Percentiles rank a stretch among this genome's conserved stretches.
phyloP scores from a whole-genome alignment of 1,139 yeast genomes.

The Geotrichum candidum region DNA sequence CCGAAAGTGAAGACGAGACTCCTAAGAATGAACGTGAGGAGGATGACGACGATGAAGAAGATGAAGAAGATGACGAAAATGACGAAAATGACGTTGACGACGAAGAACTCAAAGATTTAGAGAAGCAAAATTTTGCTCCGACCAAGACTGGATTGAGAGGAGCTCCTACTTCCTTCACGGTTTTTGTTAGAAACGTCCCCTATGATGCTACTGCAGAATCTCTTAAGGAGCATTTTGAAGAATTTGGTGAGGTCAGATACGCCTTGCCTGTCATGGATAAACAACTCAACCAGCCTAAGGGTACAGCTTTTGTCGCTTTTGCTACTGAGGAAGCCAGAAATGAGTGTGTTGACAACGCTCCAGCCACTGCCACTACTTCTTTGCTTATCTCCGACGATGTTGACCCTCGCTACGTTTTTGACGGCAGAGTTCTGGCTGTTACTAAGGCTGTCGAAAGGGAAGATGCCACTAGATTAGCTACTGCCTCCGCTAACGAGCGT shows the following conservation, averaged over 20 bases:
- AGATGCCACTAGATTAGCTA: constrained; percentile 72
- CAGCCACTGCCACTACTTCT: constrained; percentile 68
- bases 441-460: constrained; percentile 82
- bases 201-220: constrained; percentile 86
- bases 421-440: constrained; percentile 82
- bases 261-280: constrained; percentile 91
- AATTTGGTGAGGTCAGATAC: constrained; percentile 83
- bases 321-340: constrained; percentile 53
- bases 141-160: constrained; percentile 5
- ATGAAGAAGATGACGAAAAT: constrained; percentile 28
- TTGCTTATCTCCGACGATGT: constrained; percentile 88
- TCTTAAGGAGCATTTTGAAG: constrained; percentile 66
- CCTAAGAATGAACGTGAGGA: background rate
- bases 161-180: constrained; percentile 30
- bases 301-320: constrained; percentile 94
- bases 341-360: constrained; percentile 72
- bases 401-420: constrained; percentile 79
- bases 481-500: constrained; percentile 66
- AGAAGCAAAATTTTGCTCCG: constrained; percentile 26
- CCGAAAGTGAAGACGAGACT: constrained; percentile 36
- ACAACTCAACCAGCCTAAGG: constrained; percentile 79
- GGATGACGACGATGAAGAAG: constrained; percentile 27
- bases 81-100: constrained; percentile 29
- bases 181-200: constrained; percentile 89
- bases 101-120: constrained; percentile 29